Evolutionary conservation across 805 yeast genomes (phyloP).

Genomic region (Alloascoidea africana): DNA sequence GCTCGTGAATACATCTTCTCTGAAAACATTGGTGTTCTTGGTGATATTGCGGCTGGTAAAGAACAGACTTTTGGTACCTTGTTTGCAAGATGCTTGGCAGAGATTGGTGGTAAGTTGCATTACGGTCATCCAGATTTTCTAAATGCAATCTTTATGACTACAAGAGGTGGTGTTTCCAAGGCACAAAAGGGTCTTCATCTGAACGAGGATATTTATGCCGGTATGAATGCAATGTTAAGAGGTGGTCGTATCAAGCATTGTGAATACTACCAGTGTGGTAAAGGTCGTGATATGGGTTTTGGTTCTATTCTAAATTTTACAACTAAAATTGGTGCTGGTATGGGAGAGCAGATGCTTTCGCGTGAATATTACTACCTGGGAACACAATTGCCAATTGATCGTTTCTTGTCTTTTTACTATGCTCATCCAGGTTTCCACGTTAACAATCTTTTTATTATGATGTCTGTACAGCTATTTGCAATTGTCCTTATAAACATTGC

Average conservation of each 20-base stretch:
- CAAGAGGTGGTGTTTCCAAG: conserved; percentile 62
- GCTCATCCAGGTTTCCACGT: conserved; percentile 69
- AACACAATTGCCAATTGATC: conserved; percentile 47
- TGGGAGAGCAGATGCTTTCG: conserved; percentile 64
- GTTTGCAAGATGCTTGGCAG: conserved; percentile 56
- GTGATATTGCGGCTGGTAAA: conserved; percentile 64
- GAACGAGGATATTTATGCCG: conserved; percentile 64
- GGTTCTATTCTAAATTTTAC: conserved; percentile 57
- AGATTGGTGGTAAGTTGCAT: conserved; percentile 56
- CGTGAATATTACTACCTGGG: conserved; percentile 56
- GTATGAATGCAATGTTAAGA: conserved; percentile 50
- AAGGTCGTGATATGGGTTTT: conserved; percentile 61
- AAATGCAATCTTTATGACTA: conserved; percentile 48
- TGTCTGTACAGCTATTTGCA: conserved; percentile 59
- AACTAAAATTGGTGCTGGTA: conserved; percentile 63
- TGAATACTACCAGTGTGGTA: conserved; percentile 63
- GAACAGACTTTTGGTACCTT: conserved; percentile 65
- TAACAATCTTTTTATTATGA: conserved; percentile 53
- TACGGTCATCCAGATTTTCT: conserved; percentile 67
- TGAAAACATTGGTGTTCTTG: conserved; percentile 54
- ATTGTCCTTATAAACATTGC: conserved; percentile 50
- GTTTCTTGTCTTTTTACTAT: conserved; percentile 54
- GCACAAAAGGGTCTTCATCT: conserved; percentile 59
- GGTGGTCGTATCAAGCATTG: conserved; percentile 63
- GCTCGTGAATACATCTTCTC: conserved; percentile 60